Evolutionary conservation across 495 filamentous ascomycete genomes (phyloP), one percentile per base, ranked within the genome.

Genomic region (Annulohypoxylon bovei): DNA sequence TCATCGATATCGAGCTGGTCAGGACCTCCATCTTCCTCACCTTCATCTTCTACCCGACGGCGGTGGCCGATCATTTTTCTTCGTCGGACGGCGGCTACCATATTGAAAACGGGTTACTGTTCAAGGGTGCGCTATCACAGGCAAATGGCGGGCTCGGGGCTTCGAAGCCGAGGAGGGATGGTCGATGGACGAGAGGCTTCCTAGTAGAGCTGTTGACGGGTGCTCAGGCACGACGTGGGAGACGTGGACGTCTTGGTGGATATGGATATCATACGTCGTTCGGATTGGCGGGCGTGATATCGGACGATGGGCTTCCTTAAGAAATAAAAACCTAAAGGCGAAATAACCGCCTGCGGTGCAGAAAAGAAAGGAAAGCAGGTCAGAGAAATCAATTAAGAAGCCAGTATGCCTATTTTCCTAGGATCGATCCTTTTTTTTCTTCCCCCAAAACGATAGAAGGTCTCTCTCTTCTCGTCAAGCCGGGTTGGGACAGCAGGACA

Each of bases 11-110:
- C 90, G 53, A 88, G 87, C 62, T 82, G 84, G 58, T 90, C 82
- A 47, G 85, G 87, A 59, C 87, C 88, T 66, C 89, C 90, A 62
- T 93, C 92, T 33, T 90, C 88, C 72, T 91, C 89, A 65, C 88
- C 91, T 70, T 95, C 93, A 70, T 97, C 93, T 73, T 94, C 92
- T 64, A 90, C 84, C 75, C 89, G 85, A 75, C 93, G 87, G 73
- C 92, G 90, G 77, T 90, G 92, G 63, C 89, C 88, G 81, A 92
- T 88, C 76, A 91, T 83, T 73, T 91, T 90, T 81, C 87, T 91
- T 79, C 90, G 88, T 79, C 85, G 86, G 71, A 81, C 78, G 55
- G 82, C 82, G 75, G 86, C 88, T 52, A 72, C 72, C 91, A 93
- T 91, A n/a, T 73, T 78, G 80, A 44, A 60, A 40, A 62, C 35